Conservation (phyloP, 1,284 basidiomycete species). For the Athelia psychrophila region DNA sequence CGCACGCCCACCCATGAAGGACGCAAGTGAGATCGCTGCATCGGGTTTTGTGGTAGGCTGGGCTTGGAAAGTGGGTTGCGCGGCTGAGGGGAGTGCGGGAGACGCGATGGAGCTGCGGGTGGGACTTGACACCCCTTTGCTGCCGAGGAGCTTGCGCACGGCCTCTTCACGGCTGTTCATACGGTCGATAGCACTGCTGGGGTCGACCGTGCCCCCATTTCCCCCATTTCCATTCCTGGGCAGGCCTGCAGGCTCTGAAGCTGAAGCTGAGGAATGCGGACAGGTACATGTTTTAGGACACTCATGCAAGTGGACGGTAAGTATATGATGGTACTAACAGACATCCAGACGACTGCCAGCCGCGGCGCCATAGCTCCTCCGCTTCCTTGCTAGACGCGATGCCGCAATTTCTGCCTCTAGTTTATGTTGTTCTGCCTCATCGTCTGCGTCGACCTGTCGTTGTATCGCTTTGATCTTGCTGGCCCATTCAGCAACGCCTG, state of each 20-base stretch:
- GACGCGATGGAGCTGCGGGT: slow-evolving; percentile 8
- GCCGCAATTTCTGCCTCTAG: slow-evolving; percentile 76
- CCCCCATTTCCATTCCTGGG: slow-evolving; percentile 12
- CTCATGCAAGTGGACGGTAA: slow-evolving; percentile 4
- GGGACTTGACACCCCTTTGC: slow-evolving; percentile 11
- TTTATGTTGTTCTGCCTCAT: slow-evolving; percentile 68
- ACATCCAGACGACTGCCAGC: slow-evolving; percentile 41
- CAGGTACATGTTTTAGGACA: slow-evolving; percentile 2
- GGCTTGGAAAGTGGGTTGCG: slow-evolving; percentile 2
- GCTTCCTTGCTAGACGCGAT: slow-evolving; percentile 62
- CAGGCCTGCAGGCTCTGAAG: slow-evolving; percentile 9
- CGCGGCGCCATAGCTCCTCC: slow-evolving; percentile 54
- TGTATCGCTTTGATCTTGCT: slow-evolving; percentile 75
- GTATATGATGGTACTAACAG: slow-evolving; percentile 32
- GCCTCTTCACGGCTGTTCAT: slow-evolving; percentile 44
- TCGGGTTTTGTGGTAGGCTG: slow-evolving; percentile 26
- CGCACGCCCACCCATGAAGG: slow-evolving; percentile 74
- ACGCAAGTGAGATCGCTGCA: slow-evolving; percentile 63
- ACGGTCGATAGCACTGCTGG: slow-evolving; percentile 29
- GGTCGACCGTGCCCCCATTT: slow-evolving; percentile 20
- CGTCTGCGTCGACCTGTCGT: slow-evolving; percentile 74
- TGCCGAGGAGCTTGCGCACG: slow-evolving; percentile 36
- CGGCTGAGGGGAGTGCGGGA: slow-evolving; percentile 10
- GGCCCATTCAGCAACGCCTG: slow-evolving; percentile 75
- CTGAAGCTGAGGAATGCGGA: slow-evolving; percentile 9